These are phyloP conservation scores for Solanum sejunctum DNA, from an alignment of 257 asterid genomes.

Conservation along the genomic window DNA sequence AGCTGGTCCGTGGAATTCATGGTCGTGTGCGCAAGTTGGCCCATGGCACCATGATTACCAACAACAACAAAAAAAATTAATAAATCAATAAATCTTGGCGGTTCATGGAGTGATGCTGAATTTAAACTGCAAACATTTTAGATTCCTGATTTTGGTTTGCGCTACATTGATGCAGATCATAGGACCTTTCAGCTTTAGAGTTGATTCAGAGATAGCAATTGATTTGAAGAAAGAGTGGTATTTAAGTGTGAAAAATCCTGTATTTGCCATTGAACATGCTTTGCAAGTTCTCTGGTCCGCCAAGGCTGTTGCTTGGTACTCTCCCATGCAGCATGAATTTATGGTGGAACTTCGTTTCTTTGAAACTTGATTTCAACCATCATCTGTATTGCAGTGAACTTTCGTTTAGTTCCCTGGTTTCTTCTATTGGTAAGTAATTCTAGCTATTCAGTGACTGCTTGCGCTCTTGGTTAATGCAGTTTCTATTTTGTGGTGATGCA, in stretches of 20 bases:
- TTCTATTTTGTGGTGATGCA: neutral
- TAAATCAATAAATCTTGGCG: neutral
- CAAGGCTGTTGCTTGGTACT: constrained; percentile 84
- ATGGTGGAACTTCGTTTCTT: constrained; percentile 75
- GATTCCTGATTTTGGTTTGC: neutral
- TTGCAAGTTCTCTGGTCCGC: constrained; percentile 81
- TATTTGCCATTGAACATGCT: constrained; percentile 63
- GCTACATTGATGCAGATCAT: constrained; percentile 37
- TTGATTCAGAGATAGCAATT: constrained; percentile 46
- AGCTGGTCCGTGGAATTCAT: neutral
- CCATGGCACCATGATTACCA: neutral
- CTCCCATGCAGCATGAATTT: constrained; percentile 61
- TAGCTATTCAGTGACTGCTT: neutral
- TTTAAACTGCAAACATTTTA: neutral
- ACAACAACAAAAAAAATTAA: too few species aligned
- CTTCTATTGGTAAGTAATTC: neutral
- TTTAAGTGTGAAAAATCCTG: constrained; percentile 41
- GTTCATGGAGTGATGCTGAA: neutral
- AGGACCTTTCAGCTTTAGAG: constrained; percentile 83
- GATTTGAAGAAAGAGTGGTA: constrained; percentile 38
- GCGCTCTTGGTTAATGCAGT: neutral
- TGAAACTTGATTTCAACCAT: constrained; percentile 24
- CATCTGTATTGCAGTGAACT: neutral
- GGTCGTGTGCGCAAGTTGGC: neutral
- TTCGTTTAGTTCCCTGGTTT: neutral